phyloP scores from a whole-genome alignment of 371 early-diverging fungal genomes.

The Globomyces sp. region DNA sequence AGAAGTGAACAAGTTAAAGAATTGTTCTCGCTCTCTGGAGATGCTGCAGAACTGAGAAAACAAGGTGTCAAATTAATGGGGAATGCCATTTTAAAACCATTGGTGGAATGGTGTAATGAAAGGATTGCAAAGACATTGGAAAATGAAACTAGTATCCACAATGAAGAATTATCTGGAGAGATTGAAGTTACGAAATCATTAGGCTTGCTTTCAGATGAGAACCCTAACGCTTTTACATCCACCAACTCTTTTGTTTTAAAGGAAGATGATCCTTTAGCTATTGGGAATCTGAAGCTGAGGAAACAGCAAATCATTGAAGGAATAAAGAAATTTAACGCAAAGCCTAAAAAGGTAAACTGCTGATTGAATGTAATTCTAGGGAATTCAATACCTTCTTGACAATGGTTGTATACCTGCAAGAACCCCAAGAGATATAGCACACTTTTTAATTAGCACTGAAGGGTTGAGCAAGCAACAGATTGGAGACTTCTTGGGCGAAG shows the following conservation, averaged over 20 bases:
- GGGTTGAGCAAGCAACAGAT: slow-evolving; percentile 80
- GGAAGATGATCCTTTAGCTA: slow-evolving; percentile 66
- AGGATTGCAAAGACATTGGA: slow-evolving; percentile 18
- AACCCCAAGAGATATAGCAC: slow-evolving; percentile 65
- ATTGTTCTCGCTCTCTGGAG: slow-evolving; percentile 47
- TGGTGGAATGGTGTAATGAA: slow-evolving; percentile 60
- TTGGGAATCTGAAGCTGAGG: slow-evolving; percentile 74
- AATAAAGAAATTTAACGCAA: slow-evolving; percentile 78
- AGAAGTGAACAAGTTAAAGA: slow-evolving; percentile 52
- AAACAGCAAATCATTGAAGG: slow-evolving; percentile 80
- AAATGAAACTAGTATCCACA: slow-evolving; percentile 9
- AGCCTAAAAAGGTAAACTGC: slow-evolving; percentile 69
- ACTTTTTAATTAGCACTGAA: slow-evolving; percentile 70
- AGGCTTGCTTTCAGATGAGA: slow-evolving; percentile 21
- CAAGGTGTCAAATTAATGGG: slow-evolving; percentile 49
- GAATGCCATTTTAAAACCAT: slow-evolving; percentile 52
- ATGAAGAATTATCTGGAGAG: slow-evolving; percentile 18
- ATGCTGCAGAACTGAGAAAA: slow-evolving; percentile 45
- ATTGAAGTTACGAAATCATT: slow-evolving; percentile 24
- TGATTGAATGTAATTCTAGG: slow-evolving; percentile 34
- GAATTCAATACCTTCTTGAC: slow-evolving; percentile 69
- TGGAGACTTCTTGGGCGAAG: slow-evolving; percentile 96
- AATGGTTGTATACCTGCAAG: slow-evolving; percentile 59
- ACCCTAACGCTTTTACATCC: not conserved
- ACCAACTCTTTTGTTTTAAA: slow-evolving; percentile 12